Conservation (phyloP, 2,329 filamentous ascomycete species). For the Mycosphaerella sp. region DNA sequence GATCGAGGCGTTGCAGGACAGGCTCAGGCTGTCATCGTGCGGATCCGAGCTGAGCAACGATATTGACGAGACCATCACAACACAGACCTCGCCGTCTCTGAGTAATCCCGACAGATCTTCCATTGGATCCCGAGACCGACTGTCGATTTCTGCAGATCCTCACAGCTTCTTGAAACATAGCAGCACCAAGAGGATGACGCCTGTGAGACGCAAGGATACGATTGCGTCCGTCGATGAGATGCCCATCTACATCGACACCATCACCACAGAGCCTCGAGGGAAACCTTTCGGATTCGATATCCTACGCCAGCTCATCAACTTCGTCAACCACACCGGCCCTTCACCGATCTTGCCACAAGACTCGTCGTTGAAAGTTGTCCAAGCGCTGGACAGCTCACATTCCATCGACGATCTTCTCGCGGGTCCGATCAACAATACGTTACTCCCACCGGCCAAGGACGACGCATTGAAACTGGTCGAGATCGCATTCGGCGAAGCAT, state of each 20-base stretch:
- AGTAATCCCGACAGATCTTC: background rate
- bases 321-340: constrained; percentile 9
- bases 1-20: constrained; percentile 16
- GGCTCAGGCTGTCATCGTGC: constrained; percentile 1
- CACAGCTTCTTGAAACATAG: background rate
- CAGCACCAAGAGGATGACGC: background rate
- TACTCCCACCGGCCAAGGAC: constrained; percentile 11
- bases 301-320: constrained; percentile 18
- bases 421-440: constrained; percentile 3
- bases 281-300: constrained; percentile 19
- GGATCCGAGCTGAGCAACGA: background rate
- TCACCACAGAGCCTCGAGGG: constrained; percentile 19
- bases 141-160: background rate
- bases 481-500: constrained; percentile 16
- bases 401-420: constrained; percentile 3
- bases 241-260: constrained; percentile 7
- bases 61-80: background rate
- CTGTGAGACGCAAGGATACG: background rate
- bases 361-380: constrained; percentile 15
- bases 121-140: background rate
- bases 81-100: background rate
- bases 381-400: constrained; percentile 16
- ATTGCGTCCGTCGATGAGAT: background rate
- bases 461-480: constrained; percentile 11
- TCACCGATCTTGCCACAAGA: constrained; percentile 2